These are phyloP conservation scores for Mitragyna speciosa DNA, from an alignment of 257 asterid species.

Conservation along the genomic window DNA sequence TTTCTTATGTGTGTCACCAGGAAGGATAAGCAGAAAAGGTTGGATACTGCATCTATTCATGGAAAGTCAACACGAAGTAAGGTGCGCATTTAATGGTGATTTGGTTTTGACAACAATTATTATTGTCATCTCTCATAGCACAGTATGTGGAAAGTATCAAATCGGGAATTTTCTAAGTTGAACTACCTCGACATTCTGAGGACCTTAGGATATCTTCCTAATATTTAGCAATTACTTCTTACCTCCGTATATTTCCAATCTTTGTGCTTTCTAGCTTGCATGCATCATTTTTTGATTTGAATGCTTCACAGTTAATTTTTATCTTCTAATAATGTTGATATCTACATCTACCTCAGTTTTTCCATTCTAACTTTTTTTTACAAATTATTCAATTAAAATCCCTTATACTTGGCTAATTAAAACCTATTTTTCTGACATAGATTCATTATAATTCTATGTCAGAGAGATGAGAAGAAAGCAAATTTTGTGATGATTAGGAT, in stretches of 20 bases:
- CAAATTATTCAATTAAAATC: neutral
- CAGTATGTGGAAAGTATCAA: neutral
- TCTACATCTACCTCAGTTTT: too few species aligned
- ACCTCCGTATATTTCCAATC: neutral
- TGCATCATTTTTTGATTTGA: too few species aligned
- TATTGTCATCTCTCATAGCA: constrained; percentile 1
- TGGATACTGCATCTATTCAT: constrained; percentile 31
- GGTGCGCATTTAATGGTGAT: constrained; percentile 42
- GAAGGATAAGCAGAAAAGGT: constrained; percentile 49
- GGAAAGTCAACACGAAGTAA: constrained; percentile 58
- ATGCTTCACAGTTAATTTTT: neutral
- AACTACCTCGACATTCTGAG: neutral
- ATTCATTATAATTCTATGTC: neutral
- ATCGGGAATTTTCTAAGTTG: neutral
- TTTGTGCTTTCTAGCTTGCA: neutral
- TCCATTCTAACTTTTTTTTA: neutral
- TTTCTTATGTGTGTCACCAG: constrained; percentile 32
- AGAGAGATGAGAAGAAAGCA: neutral
- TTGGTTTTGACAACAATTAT: constrained; percentile 2
- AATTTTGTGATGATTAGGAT: neutral
- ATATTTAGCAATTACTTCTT: neutral
- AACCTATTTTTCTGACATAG: neutral
- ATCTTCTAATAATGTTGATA: neutral
- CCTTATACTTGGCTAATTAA: neutral
- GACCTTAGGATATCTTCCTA: neutral